Base-by-base conservation (phyloP, 2,329 filamentous ascomycete genomes). In the Simplicillium sp. region DNA sequence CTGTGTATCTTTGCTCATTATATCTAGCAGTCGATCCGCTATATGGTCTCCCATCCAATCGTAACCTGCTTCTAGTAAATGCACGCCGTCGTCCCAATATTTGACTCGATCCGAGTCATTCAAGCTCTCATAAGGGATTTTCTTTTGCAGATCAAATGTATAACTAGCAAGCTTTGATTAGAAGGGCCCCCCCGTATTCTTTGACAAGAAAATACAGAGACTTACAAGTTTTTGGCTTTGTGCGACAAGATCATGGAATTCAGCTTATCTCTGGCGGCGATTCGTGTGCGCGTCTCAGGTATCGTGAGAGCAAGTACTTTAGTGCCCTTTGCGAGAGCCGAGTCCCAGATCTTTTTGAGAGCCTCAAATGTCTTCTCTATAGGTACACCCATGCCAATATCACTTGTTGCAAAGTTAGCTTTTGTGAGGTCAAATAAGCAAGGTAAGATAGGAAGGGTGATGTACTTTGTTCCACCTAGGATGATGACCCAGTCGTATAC, bases 221-320 rank as follows among this genome's bases (percentile, higher is more conserved):
- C 75, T 54, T 58, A 82, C 79, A 68, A 78, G 46, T 71, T 65
- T 3, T 64, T 57, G 17, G 60, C 60, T 32, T 65, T 54, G 47
- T 78, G 67, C 4, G 51, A 54, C 47, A 69, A 62, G 42, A 83
- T 82, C 29, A 61, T 52, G 2, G 55, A 46, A 50, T 83, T 83
- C 39, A 83, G 55, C 16, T 57, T 51, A 17, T 65, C 55, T 6
- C 75, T 62, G 29, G 50, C 54, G n/a, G 52, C 47, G 7, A 46
- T 46, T 16, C 48, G 51, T 17, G 49, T 40, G 7, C 57, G 53
- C 18, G 66, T 67, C 48, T 82, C 78, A 1, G 76, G 77, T 3
- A 84, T 65, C 0, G 79, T 84, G 37, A 84, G 62, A 4, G 77
- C 77, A 3, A 84, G 68, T 8, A 84, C 71, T 44, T 75, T 75